A percentile compares a stretch with the other conserved stretches of the same genome.
Conservation (phyloP, 192 early-diverging fungal genomes). For the Lunasporangiospora selenospora region DNA sequence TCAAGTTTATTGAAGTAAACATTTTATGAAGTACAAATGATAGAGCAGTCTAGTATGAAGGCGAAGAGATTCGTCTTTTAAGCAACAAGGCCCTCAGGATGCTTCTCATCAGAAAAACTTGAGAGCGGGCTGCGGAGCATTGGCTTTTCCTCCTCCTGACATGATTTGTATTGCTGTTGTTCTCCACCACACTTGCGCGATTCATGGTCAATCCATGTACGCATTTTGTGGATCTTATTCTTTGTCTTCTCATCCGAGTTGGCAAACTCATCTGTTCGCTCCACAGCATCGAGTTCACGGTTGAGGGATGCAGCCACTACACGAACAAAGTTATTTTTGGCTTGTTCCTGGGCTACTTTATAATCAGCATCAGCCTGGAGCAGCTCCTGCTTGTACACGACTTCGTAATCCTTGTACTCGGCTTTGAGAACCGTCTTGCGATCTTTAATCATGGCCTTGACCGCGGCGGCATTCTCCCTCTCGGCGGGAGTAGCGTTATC, state of each 20-base stretch:
- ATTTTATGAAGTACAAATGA: too few relatives aligned
- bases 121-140: too few relatives aligned
- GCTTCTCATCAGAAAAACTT: too few relatives aligned
- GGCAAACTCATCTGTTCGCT: constrained; percentile 4
- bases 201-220: too few relatives aligned
- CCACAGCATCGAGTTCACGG: constrained; percentile 16
- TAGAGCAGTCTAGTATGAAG: too few relatives aligned
- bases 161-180: too few relatives aligned
- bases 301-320: not conserved
- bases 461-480: constrained; percentile 12
- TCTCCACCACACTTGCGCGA: too few relatives aligned
- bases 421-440: constrained; percentile 16
- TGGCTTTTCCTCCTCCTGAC: too few relatives aligned
- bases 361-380: constrained; percentile 21
- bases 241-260: constrained; percentile 19
- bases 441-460: constrained; percentile 24
- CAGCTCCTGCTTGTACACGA: constrained; percentile 19
- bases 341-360: constrained; percentile 9
- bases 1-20: too few relatives aligned
- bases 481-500: constrained; percentile 7
- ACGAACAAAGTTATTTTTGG: constrained; percentile 13
- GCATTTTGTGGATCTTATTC: constrained; percentile 15
- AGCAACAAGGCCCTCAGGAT: too few relatives aligned
- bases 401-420: constrained; percentile 9
- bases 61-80: too few relatives aligned